phyloP scores from a whole-genome alignment of 2,329 filamentous ascomycete species.

The Penicillium fuscoglaucum region DNA sequence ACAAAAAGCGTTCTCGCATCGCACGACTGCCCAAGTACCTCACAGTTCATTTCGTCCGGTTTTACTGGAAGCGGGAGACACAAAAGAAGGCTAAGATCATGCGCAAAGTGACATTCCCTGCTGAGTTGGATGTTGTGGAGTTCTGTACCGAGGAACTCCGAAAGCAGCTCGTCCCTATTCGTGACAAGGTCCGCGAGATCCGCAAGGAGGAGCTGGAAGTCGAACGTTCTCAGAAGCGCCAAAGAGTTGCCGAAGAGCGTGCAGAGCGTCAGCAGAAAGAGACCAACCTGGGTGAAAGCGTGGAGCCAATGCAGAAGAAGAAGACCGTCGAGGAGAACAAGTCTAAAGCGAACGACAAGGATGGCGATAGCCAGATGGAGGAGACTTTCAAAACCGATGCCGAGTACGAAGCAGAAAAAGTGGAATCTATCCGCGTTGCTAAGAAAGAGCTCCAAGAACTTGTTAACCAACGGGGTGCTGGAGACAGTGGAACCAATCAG shows the following conservation, averaged over 20 bases:
- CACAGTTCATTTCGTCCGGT: conserved; percentile 94
- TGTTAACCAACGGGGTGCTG: conserved; percentile 70
- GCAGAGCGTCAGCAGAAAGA: conserved; percentile 52
- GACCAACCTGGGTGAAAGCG: conserved; percentile 29
- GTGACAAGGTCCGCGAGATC: conserved; percentile 93
- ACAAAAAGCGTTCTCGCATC: conserved; percentile 90
- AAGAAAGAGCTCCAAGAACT: conserved; percentile 86
- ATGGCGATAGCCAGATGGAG: conserved; percentile 71
- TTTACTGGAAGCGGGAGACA: conserved; percentile 94
- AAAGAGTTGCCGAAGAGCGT: conserved; percentile 67
- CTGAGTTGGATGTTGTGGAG: conserved; percentile 88
- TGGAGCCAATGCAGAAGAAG: conserved; percentile 51
- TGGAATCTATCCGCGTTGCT: conserved; percentile 69
- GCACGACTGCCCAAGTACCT: conserved; percentile 90
- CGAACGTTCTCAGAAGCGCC: conserved; percentile 85
- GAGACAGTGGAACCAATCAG: conserved; percentile 83
- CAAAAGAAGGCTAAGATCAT: conserved; percentile 99
- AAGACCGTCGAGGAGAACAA: conserved; percentile 53
- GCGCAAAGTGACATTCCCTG: conserved; percentile 95
- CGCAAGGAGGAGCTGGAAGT: conserved; percentile 94
- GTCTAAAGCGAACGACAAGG: conserved; percentile 53
- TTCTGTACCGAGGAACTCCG: conserved; percentile 91
- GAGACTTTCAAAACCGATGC: conserved; percentile 88
- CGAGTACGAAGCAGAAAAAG: conserved; percentile 83
- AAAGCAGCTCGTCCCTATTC: conserved; percentile 80